Conservation (phyloP, 2,329 filamentous ascomycete species). For the Coleophoma cylindrospora region DNA sequence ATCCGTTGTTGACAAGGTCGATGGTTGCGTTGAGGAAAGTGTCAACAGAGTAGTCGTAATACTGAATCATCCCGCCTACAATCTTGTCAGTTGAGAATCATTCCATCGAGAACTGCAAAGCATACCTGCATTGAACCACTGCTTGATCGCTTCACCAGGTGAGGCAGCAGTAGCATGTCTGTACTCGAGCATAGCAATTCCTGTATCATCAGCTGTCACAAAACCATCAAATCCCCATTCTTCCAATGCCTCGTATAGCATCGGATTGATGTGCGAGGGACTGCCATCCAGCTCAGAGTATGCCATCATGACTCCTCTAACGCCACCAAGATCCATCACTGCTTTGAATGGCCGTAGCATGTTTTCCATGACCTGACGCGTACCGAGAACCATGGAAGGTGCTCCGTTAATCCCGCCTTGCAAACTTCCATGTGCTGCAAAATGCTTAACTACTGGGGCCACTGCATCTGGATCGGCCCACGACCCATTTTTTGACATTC, state of each 20-base stretch:
- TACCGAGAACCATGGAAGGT: constrained; percentile 38
- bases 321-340: constrained; percentile 35
- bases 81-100: neutral
- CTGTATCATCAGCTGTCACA: constrained; percentile 36
- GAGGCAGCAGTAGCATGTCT: constrained; percentile 32
- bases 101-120: neutral
- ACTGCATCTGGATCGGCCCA: constrained; percentile 37
- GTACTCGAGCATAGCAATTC: constrained; percentile 24
- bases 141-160: constrained; percentile 32
- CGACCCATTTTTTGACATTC: constrained; percentile 37
- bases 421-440: constrained; percentile 37
- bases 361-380: constrained; percentile 35
- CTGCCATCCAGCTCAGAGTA: constrained; percentile 37
- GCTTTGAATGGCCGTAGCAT: constrained; percentile 38
- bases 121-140: constrained; percentile 38
- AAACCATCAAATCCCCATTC: constrained; percentile 37
- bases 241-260: constrained; percentile 31
- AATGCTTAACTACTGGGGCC: constrained; percentile 39
- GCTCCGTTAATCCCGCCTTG: constrained; percentile 37
- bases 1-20: constrained; percentile 30
- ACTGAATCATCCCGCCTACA: constrained; percentile 33
- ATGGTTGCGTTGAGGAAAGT: constrained; percentile 31
- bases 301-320: constrained; percentile 38
- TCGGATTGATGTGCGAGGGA: constrained; percentile 32
- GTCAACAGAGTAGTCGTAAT: constrained; percentile 37